phyloP scores from a whole-genome alignment of 2,329 filamentous ascomycete species.

The Diplocarpon rosae region DNA sequence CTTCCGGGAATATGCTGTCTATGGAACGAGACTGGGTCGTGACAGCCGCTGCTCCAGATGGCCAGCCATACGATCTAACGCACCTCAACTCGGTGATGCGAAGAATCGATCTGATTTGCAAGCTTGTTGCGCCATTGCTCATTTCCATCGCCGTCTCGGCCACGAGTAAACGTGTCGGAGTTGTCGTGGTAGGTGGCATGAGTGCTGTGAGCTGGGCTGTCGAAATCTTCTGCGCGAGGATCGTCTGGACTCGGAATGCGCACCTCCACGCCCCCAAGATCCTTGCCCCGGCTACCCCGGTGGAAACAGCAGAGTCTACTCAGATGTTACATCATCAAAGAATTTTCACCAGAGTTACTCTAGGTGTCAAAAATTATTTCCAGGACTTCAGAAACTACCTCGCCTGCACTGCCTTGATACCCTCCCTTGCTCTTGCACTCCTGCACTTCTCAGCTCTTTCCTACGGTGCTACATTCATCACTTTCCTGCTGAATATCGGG shows the following conservation, averaged over 20 bases:
- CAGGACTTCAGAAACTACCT: constrained; percentile 30
- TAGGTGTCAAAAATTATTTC: constrained; percentile 17
- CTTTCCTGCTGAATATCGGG: constrained; percentile 39
- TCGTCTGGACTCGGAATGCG: constrained; percentile 30
- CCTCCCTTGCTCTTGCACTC: constrained; percentile 38
- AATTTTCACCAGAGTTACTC: not conserved
- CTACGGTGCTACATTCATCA: constrained; percentile 43
- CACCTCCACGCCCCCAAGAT: constrained; percentile 24
- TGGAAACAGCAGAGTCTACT: not conserved
- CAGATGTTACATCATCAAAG: not conserved
- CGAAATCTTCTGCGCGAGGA: constrained; percentile 31
- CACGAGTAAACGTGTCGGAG: constrained; percentile 32
- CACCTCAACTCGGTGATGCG: constrained; percentile 43
- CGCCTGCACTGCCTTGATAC: constrained; percentile 30
- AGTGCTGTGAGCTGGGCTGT: constrained; percentile 33
- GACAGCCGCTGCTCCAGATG: constrained; percentile 27
- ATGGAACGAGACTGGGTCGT: constrained; percentile 38
- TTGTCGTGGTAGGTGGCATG: constrained; percentile 35
- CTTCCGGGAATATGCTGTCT: constrained; percentile 33
- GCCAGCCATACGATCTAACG: constrained; percentile 30
- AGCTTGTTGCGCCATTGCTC: constrained; percentile 40
- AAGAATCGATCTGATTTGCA: constrained; percentile 46
- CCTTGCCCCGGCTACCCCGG: not conserved
- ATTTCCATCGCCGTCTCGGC: constrained; percentile 37
- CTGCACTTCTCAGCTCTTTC: constrained; percentile 45